phyloP scores from a whole-genome alignment of 345 rosid species.

The Diplotaxis tenuifolia region DNA sequence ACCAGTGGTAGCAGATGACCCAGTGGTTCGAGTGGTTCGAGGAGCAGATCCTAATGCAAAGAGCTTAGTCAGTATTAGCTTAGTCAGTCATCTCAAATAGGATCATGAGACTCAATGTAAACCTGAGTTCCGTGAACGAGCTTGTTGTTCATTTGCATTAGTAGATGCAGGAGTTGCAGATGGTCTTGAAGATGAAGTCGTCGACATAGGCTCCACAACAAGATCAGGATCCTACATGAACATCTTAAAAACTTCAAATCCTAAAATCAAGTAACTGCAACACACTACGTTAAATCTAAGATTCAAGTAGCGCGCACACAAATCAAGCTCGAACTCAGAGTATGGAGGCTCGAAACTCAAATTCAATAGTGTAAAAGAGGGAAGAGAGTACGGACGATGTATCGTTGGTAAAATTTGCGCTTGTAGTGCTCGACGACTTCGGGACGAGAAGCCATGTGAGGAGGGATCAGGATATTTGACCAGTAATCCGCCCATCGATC shows the following conservation, averaged over 20 bases:
- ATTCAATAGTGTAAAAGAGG: neutral
- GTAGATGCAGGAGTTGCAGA: constrained; percentile 58
- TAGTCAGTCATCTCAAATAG: neutral
- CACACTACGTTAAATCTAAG: neutral
- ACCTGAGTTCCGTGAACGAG: constrained; percentile 67
- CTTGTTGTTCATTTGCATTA: constrained; percentile 48
- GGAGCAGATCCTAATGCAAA: constrained; percentile 60
- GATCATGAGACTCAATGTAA: too few species aligned
- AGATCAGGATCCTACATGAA: constrained; percentile 74
- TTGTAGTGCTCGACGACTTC: constrained; percentile 86
- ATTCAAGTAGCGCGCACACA: constrained; percentile 7
- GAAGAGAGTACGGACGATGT: constrained; percentile 45
- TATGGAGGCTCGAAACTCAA: neutral
- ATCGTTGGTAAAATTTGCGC: constrained; percentile 97
- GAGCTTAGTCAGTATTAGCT: neutral
- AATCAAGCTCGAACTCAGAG: neutral
- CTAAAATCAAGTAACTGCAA: neutral
- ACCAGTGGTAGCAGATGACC: constrained; percentile 56
- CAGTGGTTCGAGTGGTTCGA: constrained; percentile 59
- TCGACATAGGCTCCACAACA: constrained; percentile 84
- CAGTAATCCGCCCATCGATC: constrained; percentile 87
- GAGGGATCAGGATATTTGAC: constrained; percentile 92
- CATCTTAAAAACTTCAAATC: constrained; percentile 3
- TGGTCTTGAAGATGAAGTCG: constrained; percentile 52
- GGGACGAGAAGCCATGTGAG: constrained; percentile 81